These are phyloP conservation scores for Fusarium phyllophilum DNA, from an alignment of 2,329 filamentous ascomycete genomes.

Conservation along the genomic window DNA sequence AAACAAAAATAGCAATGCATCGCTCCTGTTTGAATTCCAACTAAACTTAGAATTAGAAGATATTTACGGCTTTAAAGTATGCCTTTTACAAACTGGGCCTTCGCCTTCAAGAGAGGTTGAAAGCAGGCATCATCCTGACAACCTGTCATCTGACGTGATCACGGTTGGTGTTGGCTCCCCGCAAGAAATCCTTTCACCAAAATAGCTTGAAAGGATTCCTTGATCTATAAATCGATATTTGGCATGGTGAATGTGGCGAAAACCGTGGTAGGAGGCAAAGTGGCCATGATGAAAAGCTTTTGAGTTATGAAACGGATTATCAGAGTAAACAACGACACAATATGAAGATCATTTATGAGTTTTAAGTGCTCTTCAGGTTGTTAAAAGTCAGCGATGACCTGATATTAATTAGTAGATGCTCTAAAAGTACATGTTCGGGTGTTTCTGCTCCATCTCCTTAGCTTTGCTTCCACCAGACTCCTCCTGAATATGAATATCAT, in stretches of 20 bases:
- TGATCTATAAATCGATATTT: too few species aligned
- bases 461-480: conserved; percentile 24
- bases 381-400: accelerated
- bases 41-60: too few species aligned
- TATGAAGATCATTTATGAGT: accelerated
- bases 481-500: neutral
- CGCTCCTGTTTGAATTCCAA: accelerated
- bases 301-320: neutral
- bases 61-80: accelerated
- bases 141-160: neutral
- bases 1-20: neutral
- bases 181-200: neutral
- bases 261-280: accelerated
- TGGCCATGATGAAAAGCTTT: neutral
- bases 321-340: too few species aligned
- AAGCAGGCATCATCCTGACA: neutral
- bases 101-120: neutral
- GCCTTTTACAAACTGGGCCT: neutral
- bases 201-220: neutral
- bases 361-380: too few species aligned
- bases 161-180: neutral
- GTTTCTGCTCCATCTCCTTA: conserved; percentile 20
- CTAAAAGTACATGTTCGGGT: conserved; percentile 39
- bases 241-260: accelerated
- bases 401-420: neutral